These are phyloP conservation scores for Cutaneotrichosporon sp. DNA, from an alignment of 1,284 basidiomycete genomes.

Conservation along the genomic window DNA sequence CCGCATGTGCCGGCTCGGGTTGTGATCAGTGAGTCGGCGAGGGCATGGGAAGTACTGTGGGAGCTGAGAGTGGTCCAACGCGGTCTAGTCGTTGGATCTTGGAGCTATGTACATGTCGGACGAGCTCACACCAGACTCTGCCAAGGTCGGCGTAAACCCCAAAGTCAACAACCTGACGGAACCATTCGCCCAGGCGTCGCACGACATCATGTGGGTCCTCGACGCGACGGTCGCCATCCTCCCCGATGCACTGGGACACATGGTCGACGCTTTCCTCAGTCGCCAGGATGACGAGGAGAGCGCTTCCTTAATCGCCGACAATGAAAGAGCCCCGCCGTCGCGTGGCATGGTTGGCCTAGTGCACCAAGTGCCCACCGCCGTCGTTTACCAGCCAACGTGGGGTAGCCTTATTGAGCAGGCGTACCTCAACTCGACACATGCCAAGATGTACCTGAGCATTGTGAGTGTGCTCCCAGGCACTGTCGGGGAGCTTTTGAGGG, in stretches of 20 bases:
- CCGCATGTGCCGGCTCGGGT: slow-evolving; percentile 68
- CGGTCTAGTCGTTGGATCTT: no score
- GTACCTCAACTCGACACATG: slow-evolving; percentile 95
- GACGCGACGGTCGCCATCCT: slow-evolving; percentile 87
- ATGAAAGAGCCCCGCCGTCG: slow-evolving; percentile 34
- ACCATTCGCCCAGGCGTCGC: slow-evolving; percentile 71
- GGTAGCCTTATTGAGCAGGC: slow-evolving; percentile 88
- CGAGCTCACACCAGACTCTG: slow-evolving; percentile 45
- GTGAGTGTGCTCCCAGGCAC: slow-evolving; percentile 33
- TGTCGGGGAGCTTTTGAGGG: not conserved
- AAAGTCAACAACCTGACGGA: slow-evolving; percentile 96
- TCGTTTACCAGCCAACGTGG: slow-evolving; percentile 64
- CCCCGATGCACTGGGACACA: slow-evolving; percentile 76
- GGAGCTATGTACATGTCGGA: no score
- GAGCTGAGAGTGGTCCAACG: not conserved
- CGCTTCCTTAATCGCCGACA: slow-evolving; percentile 30
- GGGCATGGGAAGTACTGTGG: not conserved
- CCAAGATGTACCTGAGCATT: slow-evolving; percentile 98
- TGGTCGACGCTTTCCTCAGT: slow-evolving; percentile 66
- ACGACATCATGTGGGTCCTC: slow-evolving; percentile 95
- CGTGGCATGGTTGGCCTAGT: slow-evolving; percentile 71
- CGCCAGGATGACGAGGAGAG: slow-evolving; percentile 37
- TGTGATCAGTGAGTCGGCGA: slow-evolving; percentile 66
- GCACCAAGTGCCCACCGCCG: slow-evolving; percentile 93
- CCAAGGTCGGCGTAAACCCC: slow-evolving; percentile 80